phyloP scores from a whole-genome alignment of 2,329 filamentous ascomycete species.

The Penicillium sp. region DNA sequence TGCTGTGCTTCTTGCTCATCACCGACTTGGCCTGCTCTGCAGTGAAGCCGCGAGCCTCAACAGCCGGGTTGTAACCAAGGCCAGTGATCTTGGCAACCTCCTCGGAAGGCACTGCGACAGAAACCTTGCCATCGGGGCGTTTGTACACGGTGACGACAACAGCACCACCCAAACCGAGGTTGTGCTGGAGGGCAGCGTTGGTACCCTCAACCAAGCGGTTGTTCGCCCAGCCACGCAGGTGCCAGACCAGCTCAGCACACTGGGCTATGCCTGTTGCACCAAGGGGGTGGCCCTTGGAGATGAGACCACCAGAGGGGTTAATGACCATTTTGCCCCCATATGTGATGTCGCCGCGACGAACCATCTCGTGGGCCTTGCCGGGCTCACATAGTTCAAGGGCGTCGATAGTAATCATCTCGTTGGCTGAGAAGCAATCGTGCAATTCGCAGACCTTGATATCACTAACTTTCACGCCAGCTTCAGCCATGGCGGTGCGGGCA shows the following conservation, averaged over 20 bases:
- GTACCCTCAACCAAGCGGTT: conserved; percentile 73
- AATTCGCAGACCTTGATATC: conserved; percentile 85
- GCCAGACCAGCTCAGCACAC: conserved; percentile 93
- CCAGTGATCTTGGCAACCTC: conserved; percentile 65
- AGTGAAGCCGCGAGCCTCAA: conserved; percentile 85
- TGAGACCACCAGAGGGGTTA: conserved; percentile 91
- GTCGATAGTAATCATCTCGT: conserved; percentile 89
- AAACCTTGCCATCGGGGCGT: conserved; percentile 71
- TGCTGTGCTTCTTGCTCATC: conserved; percentile 67
- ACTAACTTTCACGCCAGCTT: conserved; percentile 62
- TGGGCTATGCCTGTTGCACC: conserved; percentile 94
- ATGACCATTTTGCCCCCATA: conserved; percentile 80
- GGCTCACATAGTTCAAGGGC: conserved; percentile 73
- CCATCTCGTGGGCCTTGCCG: conserved; percentile 89
- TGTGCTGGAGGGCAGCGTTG: conserved; percentile 79
- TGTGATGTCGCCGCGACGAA: conserved; percentile 82
- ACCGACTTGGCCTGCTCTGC: conserved; percentile 66
- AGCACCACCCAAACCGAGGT: conserved; percentile 86
- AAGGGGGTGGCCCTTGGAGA: conserved; percentile 92
- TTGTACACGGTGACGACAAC: conserved; percentile 88
- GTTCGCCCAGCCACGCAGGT: conserved; percentile 92
- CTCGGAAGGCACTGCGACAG: conserved; percentile 58
- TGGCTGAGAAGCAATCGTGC: conserved; percentile 95
- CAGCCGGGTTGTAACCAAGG: conserved; percentile 88
- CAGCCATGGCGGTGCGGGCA: conserved; percentile 64